Percentiles rank a stretch among this genome's conserved stretches.
Evolutionary conservation across 2,329 filamentous ascomycete species (phyloP).

Genomic region (Pezicula carpinea): DNA sequence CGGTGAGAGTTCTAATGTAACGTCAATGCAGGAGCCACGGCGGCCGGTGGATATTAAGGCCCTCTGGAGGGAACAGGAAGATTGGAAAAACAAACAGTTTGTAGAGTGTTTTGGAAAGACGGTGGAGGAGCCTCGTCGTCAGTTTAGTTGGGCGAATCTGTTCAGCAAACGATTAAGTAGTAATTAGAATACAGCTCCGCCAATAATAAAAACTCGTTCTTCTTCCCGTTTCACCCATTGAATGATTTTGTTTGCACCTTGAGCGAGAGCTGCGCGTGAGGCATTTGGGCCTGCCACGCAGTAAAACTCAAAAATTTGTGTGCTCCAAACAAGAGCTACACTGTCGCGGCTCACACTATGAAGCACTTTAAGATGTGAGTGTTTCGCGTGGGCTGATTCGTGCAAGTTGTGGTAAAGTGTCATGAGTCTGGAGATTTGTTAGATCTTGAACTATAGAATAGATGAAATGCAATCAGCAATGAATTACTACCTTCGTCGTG

Average conservation of each 20-base stretch:
- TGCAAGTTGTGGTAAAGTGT: slow-evolving; percentile 83
- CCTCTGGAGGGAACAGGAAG: too few species aligned
- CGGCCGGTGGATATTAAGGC: too few species aligned
- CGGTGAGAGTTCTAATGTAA: too few species aligned
- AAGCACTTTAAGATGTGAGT: slow-evolving; percentile 80
- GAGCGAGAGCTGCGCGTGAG: slow-evolving; percentile 62
- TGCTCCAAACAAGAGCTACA: slow-evolving; percentile 84
- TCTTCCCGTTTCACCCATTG: slow-evolving; percentile 92
- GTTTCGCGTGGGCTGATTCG: slow-evolving; percentile 76
- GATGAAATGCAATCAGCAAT: slow-evolving; percentile 1
- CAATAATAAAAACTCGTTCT: slow-evolving; percentile 92
- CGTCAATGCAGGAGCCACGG: too few species aligned
- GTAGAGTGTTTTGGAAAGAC: too few species aligned
- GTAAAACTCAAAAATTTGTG: slow-evolving; percentile 88
- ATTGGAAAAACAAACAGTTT: too few species aligned
- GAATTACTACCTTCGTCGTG: slow-evolving; percentile 52
- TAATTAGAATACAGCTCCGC: slow-evolving; percentile 72
- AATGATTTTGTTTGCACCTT: slow-evolving; percentile 82
- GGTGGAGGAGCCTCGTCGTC: background rate
- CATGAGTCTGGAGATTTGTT: slow-evolving; percentile 52
- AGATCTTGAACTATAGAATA: slow-evolving; percentile 8
- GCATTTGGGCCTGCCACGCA: slow-evolving; percentile 80
- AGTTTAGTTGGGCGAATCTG: background rate
- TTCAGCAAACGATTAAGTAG: background rate
- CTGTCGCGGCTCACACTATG: slow-evolving; percentile 72